Conservation (phyloP, 176 grass and related monocot genomes). For the Eleusine indica region DNA sequence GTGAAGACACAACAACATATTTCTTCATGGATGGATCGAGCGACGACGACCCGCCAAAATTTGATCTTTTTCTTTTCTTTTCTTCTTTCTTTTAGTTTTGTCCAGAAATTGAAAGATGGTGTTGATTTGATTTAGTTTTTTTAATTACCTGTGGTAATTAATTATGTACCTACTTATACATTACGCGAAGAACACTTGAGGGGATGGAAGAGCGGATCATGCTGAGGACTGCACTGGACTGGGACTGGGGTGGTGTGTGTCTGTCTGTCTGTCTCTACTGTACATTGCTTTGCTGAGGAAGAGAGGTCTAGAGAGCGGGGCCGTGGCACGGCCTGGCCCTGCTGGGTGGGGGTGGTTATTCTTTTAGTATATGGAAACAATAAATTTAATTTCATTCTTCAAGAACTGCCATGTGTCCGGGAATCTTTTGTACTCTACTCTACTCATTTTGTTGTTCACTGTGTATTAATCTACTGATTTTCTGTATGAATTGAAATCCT, state of each 20-base stretch:
- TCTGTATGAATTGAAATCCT: background rate
- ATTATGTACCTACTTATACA: slow-evolving; percentile 60
- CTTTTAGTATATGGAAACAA: slow-evolving; percentile 67
- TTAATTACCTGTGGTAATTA: slow-evolving; percentile 72
- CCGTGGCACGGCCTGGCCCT: background rate
- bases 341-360: slow-evolving; percentile 35
- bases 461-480: background rate
- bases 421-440: background rate
- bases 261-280: slow-evolving; percentile 25
- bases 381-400: slow-evolving; percentile 63
- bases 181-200: slow-evolving; percentile 34
- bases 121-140: slow-evolving; percentile 69
- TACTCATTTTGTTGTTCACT: background rate
- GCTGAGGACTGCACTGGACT: background rate
- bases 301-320: slow-evolving; percentile 1
- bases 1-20: background rate
- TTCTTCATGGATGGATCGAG: slow-evolving; percentile 8
- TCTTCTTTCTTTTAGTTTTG: slow-evolving; percentile 52
- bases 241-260: background rate
- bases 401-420: background rate
- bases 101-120: slow-evolving; percentile 67
- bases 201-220: background rate
- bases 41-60: slow-evolving; percentile 44
- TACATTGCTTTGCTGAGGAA: slow-evolving; percentile 30
- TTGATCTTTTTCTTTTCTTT: slow-evolving; percentile 6